Percentiles rank a stretch among this genome's conserved stretches.
These are phyloP conservation scores for Saccharomycopsis fibuligera DNA, from an alignment of 805 yeast genomes.

Conservation along the genomic window DNA sequence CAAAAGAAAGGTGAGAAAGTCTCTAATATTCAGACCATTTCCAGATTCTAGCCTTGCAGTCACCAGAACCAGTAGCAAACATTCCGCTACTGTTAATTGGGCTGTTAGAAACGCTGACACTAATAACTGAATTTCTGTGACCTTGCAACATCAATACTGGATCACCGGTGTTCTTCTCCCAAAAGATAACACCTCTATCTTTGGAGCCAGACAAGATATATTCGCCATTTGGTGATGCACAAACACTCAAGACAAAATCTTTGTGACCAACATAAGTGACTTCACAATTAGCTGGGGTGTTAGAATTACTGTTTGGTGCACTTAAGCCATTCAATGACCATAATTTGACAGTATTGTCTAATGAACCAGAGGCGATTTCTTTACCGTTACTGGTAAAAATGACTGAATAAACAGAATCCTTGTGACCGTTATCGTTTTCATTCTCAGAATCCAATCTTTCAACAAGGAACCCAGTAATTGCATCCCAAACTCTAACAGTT, in stretches of 20 bases:
- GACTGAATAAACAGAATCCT: constrained; percentile 92
- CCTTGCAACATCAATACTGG: constrained; percentile 95
- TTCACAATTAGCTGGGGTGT: constrained; percentile 58
- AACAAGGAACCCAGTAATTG: constrained; percentile 83
- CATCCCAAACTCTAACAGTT: constrained; percentile 96
- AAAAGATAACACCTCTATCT: constrained; percentile 93
- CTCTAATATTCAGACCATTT: constrained; percentile 35
- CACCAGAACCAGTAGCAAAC: constrained; percentile 97
- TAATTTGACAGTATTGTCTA: constrained; percentile 91
- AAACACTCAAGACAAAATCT: constrained; percentile 90
- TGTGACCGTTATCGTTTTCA: constrained; percentile 87
- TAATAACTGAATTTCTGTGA: constrained; percentile 90
- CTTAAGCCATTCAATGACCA: constrained; percentile 73
- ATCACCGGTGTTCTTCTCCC: constrained; percentile 91
- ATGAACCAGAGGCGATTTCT: constrained; percentile 89
- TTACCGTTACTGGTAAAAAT: constrained; percentile 88
- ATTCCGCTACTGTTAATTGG: constrained; percentile 69
- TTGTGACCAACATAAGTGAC: constrained; percentile 93
- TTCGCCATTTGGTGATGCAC: constrained; percentile 88
- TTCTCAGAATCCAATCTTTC: constrained; percentile 89
- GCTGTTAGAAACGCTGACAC: constrained; percentile 85
- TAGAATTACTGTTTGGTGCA: constrained; percentile 33
- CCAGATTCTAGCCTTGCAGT: constrained; percentile 97
- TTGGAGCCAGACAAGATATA: constrained; percentile 92
- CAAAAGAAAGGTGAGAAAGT: no score